Base-by-base conservation (phyloP, 192 early-diverging fungal species). In the Gigaspora rosea region DNA sequence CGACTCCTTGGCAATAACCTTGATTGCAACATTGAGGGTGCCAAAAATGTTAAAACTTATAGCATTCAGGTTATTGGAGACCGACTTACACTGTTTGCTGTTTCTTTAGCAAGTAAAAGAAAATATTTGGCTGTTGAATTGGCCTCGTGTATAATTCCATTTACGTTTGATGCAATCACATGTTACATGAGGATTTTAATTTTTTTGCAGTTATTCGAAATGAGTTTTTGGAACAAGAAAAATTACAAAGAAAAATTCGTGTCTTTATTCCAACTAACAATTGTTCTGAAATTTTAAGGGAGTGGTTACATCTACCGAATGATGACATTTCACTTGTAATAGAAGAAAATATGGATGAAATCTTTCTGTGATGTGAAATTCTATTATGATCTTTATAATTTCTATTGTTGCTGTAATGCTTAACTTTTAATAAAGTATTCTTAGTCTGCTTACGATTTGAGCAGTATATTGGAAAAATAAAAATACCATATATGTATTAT, bases 21-120 rank as follows among this genome's bases (percentile, higher is more conserved):
- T 18, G 49, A 73, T 73, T 73, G 72, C 49, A 35, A 51, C 33
- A 62, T 73, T 57, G 49, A 73, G n/a, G 59, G 36, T 62, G 72
- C 66, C 7, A 68, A 68, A 49, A 68, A 68, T 48, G 66, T 68
- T 11, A 73, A 54, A 62, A 57, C 72, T 12, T 73, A 73, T 36
- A 73, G 72, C 72, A 73, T 73, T 62, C 72, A 73, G 20, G 72
- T 57, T 20, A 73, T 73, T 18, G 72, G 58, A 35, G 52, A 73
- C 22, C 72, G 51, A 11, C 48, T 73, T 62, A 73, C 52, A 20
- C 13, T 73, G 35, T 73, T 73, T 73, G 1, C 72, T 54, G 2
- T 73, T 41, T 73, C 72, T 20, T 11, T 73, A 46, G 72, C 51
- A 22, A 51, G 6, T 6, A 57, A 62, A 62, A 73, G 47, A 36